Base-by-base conservation (phyloP, 768 basidiomycete species). In the Coprinopsis marcescibilis region DNA sequence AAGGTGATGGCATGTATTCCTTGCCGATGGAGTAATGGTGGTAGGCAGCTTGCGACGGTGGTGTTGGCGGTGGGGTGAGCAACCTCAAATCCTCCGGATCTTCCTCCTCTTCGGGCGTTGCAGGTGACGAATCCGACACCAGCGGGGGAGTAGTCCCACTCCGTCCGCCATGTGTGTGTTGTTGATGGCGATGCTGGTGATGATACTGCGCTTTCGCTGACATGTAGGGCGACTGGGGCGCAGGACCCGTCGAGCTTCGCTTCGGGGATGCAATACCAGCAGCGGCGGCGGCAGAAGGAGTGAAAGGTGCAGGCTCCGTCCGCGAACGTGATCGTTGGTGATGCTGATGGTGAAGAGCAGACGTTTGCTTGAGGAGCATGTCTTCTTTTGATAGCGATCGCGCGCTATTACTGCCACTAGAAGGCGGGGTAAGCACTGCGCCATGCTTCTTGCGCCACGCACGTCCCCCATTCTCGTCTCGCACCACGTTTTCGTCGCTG, bases 51-150 rank as follows among this genome's bases (percentile, higher is more conserved):
- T 49, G 48, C 26, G 32, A 26, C 26, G 50, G 51, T 13, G 54
- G 54, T 25, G 54, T 52, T 1, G 49, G 45, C 1, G 54, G 54
- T 13, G 54, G 54, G 8, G 54, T 55, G 10, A 55, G 36, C 7
- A 55, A 15, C 21, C 47, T 35, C 29, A 47, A 12, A n/a, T 49
- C 50, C 21, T 51, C 49, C 11, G 45, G 32, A 26, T 51, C 52
- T 11, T 36, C 37, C 23, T 46, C 39, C 38, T 46, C 45, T 15
- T 49, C 43, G 4, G 29, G 46, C 19, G 44, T 41, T 46, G 35
- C 39, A 3, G 51, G 54, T 1, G 50, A 51, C 2, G 36, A 36
- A 27, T 55, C 54, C 13, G 47, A 45, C 3, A 51, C 51, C 8
- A 55, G 45, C 35, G 54, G 51, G 11, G 54, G 54, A 2, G 54